Evolutionary conservation across 768 basidiomycete genomes (phyloP), one percentile per base, ranked within the genome.

Genomic region (Naganishia vishniacii): DNA sequence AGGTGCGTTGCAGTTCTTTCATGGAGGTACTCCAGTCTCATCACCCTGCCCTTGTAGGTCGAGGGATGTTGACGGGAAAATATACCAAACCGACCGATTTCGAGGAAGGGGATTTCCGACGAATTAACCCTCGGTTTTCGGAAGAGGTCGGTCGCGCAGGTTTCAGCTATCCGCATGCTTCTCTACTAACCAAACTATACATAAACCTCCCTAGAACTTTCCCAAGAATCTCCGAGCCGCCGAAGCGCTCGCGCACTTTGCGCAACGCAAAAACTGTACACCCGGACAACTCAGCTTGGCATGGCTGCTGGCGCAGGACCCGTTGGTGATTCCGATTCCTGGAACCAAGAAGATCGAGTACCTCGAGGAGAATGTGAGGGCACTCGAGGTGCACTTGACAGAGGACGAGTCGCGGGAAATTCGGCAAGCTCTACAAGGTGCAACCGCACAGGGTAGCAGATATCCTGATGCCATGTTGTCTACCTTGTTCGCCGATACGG

Each of bases 221-320:
- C 68, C 70, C 8, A 76, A 77, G 66, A 80, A 78, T 66, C 67
- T 79, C n/a, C 65, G 62, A 9, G 65, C 80, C 23, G 78, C 78
- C 8, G 73, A 77, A 58, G 68, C 74, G 47, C 67, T 81, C 64
- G 69, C 72, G 34, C 46, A 62, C 13, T 53, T 80, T 44, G 79
- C 75, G 1, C 48, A 70, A n/a, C 71, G 71, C 48, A 73, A 79
- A 62, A 62, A 65, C 20, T 73, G 68, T 48, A 75, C 78, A 0
- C 42, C 77, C 0, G 75, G 77, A 1, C 79, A 81, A 64, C 68
- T 80, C 16, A 67, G 76, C 3, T 62, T 79, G 15, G 78, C 78
- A 1, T 79, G 78, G 78, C 66, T 77, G 20, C 60, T 71, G n/a
- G 71, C 77, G 6, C 72, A 74, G 47, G 74, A 73, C 1, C 71